Evolutionary conservation across 768 basidiomycete genomes (phyloP).

Genomic region (Trametopsis cervina): DNA sequence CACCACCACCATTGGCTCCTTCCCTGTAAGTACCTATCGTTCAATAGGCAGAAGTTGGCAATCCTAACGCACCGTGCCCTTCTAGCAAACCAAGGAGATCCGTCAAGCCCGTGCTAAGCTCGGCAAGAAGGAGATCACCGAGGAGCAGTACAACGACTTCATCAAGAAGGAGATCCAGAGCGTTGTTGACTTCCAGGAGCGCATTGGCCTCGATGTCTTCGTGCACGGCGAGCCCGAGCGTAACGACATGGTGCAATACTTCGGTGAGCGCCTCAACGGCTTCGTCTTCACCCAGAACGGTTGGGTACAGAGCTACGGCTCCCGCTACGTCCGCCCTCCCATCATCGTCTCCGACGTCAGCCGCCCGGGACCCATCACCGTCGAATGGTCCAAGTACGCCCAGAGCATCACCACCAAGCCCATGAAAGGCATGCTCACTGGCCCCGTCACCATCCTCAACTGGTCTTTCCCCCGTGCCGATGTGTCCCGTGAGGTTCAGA

Average conservation of each 20-base stretch:
- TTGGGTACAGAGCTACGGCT: constrained; percentile 99
- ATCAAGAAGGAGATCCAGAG: constrained; percentile 95
- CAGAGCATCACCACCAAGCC: constrained; percentile 90
- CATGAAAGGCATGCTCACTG: constrained; percentile 99
- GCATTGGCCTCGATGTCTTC: constrained; percentile 89
- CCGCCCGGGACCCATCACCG: constrained; percentile 89
- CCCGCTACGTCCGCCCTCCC: constrained; percentile 96
- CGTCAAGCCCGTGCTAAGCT: constrained; percentile 94
- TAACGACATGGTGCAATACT: constrained; percentile 99
- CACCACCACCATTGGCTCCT: constrained; percentile 97
- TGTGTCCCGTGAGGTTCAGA: constrained; percentile 92
- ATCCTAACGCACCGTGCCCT: too few species aligned
- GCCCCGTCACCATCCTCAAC: constrained; percentile 97
- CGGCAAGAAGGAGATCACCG: constrained; percentile 82
- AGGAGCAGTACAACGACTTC: constrained; percentile 89
- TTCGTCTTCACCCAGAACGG: constrained; percentile 98
- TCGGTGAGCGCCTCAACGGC: constrained; percentile 90
- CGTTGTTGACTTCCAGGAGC: constrained; percentile 96
- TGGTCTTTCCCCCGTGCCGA: constrained; percentile 99
- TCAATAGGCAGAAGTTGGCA: too few species aligned
- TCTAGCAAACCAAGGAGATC: constrained; percentile 98
- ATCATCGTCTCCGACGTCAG: constrained; percentile 98
- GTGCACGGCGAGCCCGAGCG: constrained; percentile 99
- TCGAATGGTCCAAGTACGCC: constrained; percentile 94
- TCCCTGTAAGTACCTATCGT: constrained; percentile 58